phyloP scores from a whole-genome alignment of 192 early-diverging fungal species.

The Glomus cerebriforme region DNA sequence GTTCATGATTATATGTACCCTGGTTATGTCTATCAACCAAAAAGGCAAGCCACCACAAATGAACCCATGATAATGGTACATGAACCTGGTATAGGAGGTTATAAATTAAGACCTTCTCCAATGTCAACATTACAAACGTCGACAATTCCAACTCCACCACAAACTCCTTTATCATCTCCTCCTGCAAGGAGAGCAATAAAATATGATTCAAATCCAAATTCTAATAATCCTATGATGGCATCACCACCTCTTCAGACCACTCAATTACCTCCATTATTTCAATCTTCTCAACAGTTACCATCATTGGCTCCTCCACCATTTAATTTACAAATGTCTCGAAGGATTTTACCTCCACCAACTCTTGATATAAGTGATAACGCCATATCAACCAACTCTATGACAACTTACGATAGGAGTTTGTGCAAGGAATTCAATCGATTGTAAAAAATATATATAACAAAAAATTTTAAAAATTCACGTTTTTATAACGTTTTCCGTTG shows the following conservation, averaged over 20 bases:
- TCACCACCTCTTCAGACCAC: not conserved
- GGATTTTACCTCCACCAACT: not conserved
- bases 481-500: too few species aligned
- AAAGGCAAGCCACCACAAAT: slow-evolving; percentile 14
- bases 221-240: not conserved
- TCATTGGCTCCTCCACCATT: not conserved
- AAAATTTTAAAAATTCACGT: too few species aligned
- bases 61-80: slow-evolving; percentile 28
- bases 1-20: slow-evolving; percentile 24
- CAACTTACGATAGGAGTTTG: not conserved
- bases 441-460: not conserved
- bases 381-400: not conserved
- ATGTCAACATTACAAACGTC: too few species aligned
- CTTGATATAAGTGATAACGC: not conserved
- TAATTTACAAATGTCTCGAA: not conserved
- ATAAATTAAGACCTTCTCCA: not conserved
- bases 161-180: not conserved
- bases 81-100: slow-evolving; percentile 17
- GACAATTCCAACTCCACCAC: not conserved
- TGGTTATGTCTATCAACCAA: slow-evolving; percentile 26
- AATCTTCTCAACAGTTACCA: not conserved
- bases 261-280: not conserved
- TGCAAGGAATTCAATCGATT: not conserved
- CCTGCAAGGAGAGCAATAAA: not conserved
- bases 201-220: not conserved